Percentiles rank a stretch among this genome's conserved stretches.
phyloP scores from a whole-genome alignment of 2,329 filamentous ascomycete species.

The Aspergillus fructus region DNA sequence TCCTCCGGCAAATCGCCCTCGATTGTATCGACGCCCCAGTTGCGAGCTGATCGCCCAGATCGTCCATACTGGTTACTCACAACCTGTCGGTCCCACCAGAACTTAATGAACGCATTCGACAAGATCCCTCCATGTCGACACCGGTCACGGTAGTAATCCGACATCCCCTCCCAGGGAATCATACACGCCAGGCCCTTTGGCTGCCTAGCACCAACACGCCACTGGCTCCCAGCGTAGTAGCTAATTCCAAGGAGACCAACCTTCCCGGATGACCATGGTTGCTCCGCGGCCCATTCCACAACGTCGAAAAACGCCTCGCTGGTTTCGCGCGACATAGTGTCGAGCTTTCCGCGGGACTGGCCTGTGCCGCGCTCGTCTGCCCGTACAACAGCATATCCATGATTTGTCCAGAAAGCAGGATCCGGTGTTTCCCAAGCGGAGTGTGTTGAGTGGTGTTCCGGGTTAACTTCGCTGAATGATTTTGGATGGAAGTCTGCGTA shows the following conservation, averaged over 20 bases:
- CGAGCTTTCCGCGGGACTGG: constrained; percentile 52
- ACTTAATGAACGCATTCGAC: constrained; percentile 58
- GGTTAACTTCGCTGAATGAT: constrained; percentile 55
- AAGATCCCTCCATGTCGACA: constrained; percentile 63
- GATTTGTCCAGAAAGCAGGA: constrained; percentile 55
- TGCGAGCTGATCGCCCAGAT: constrained; percentile 48
- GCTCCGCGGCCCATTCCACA: constrained; percentile 53
- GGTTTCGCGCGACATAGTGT: constrained; percentile 55
- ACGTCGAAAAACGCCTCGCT: constrained; percentile 54
- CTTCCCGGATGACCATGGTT: constrained; percentile 52
- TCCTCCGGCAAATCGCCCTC: constrained; percentile 40
- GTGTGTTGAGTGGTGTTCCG: constrained; percentile 54
- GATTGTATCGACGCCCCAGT: constrained; percentile 52
- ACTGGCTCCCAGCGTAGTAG: constrained; percentile 56
- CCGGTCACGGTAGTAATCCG: constrained; percentile 57
- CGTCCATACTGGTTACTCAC: constrained; percentile 68
- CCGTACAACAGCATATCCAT: constrained; percentile 57
- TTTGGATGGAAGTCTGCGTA: constrained; percentile 56
- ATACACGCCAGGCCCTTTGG: constrained; percentile 54
- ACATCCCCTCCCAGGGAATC: constrained; percentile 58
- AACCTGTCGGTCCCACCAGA: constrained; percentile 69
- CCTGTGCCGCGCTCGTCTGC: constrained; percentile 55
- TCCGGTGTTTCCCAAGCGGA: constrained; percentile 62
- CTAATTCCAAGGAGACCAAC: constrained; percentile 53
- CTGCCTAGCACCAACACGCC: constrained; percentile 53